phyloP scores from a whole-genome alignment of 441 rosid genomes.

The Populus hybrid region DNA sequence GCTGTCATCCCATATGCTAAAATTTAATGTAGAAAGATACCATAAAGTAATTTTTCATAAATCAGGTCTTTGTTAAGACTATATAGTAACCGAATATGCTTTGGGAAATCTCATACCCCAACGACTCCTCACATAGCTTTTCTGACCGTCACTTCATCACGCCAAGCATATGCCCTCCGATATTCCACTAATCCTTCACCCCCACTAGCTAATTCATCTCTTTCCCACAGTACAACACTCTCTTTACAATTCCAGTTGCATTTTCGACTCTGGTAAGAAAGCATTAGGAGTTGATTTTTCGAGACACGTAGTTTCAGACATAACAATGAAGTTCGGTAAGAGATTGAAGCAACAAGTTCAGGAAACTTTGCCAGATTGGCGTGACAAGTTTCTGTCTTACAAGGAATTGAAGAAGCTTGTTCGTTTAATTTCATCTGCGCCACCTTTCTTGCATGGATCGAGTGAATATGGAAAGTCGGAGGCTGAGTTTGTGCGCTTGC shows the following conservation, averaged over 20 bases:
- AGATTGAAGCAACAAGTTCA: conserved; percentile 67
- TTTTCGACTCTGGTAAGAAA: neutral
- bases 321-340: conserved; percentile 74
- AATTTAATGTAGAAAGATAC: neutral
- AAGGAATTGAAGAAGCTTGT: conserved; percentile 79
- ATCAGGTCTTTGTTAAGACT: conserved; percentile 15
- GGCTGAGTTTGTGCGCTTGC: conserved; percentile 49
- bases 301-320: neutral
- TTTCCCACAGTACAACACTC: neutral
- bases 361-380: conserved; percentile 78
- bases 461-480: conserved; percentile 27
- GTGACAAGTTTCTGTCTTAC: conserved; percentile 66
- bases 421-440: conserved; percentile 39
- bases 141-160: conserved; percentile 44
- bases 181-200: conserved; percentile 33
- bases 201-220: neutral
- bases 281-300: neutral
- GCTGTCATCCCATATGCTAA: neutral
- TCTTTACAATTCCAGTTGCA: neutral
- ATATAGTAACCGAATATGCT: conserved; percentile 50
- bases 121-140: conserved; percentile 32
- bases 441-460: conserved; percentile 22
- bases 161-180: conserved; percentile 62
- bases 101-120: conserved; percentile 26
- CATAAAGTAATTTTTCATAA: conserved; percentile 2